Base-by-base conservation (phyloP, 805 yeast species). In the Hanseniaspora lachancei region DNA sequence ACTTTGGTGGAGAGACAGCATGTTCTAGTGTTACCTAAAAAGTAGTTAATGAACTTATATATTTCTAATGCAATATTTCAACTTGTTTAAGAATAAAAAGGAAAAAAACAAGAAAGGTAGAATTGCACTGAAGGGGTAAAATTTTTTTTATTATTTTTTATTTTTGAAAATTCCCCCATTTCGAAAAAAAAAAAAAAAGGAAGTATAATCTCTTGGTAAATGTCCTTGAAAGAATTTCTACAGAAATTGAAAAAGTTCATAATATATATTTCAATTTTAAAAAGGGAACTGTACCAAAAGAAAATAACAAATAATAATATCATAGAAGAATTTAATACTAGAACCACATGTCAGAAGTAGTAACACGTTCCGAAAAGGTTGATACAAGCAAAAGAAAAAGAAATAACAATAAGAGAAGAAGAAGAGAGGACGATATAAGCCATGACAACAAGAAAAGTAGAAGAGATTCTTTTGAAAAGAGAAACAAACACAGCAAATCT, bases 1-100 rank as follows among this genome's bases (percentile, higher is more conserved):
- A 93, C 97, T 0, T 95, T 89, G 63, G 97, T 93, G 5, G 86
- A 81, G 54, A 75, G 97, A 61, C 72, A 89, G 55, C 74, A 86
- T 56, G 98, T 93, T 3, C 72, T 93, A 48, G 89, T 93, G 10
- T 81, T 74, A 60, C 91, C 91, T 8, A 66, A 62, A 15, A 63
- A 60, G 47, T 57, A 47, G 32, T 3, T 12, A 13, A 6, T 51
- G 24, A 9, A 24, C 24, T 5, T 46, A n/a, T 29, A 32, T 35
- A 23, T 32, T 32, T 32, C 35, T 12, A 32, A 32, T 32, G 35
- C 12, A 32, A 32, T 13, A 32, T 12, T 32, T 32, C 35, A 10
- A 10, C 13, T 13, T 24, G 3, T 6, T 24, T 24, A 29, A 29
- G 3, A 29, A 10, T 5, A 8, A 9, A 29, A 29, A 8, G 9